phyloP scores from a whole-genome alignment of 2,329 filamentous ascomycete genomes.

The Calonectria hongkongensis region DNA sequence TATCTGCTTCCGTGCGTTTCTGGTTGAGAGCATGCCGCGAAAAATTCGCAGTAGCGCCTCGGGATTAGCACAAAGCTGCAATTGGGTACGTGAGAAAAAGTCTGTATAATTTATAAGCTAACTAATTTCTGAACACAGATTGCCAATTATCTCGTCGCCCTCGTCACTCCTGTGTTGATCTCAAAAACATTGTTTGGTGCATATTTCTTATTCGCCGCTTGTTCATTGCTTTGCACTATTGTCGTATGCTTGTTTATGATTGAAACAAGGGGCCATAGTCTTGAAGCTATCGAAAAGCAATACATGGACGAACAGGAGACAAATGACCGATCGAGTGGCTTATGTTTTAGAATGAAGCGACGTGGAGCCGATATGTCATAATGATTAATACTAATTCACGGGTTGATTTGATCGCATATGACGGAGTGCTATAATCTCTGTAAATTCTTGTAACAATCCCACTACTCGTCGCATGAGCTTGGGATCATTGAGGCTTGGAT shows the following conservation, averaged over 20 bases:
- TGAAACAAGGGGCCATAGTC: conserved; percentile 64
- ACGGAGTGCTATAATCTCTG: no score
- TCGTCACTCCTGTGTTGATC: conserved; percentile 65
- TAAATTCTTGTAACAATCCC: no score
- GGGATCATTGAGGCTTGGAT: no score
- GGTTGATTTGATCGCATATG: no score
- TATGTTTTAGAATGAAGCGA: no score
- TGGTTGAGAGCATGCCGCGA: conserved; percentile 74
- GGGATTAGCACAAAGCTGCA: conserved; percentile 71
- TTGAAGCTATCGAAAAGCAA: conserved; percentile 60
- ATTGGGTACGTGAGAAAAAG: conserved; percentile 63
- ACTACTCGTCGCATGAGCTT: no score
- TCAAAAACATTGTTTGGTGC: conserved; percentile 62
- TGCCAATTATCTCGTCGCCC: conserved; percentile 67
- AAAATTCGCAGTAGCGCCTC: conserved; percentile 72
- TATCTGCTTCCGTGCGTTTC: conserved; percentile 71
- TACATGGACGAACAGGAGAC: no score
- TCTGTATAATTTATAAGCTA: background rate
- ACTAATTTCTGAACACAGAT: conserved; percentile 49
- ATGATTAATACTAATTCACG: no score
- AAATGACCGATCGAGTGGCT: no score
- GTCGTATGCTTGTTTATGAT: conserved; percentile 63
- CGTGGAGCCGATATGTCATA: no score
- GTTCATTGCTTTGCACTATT: conserved; percentile 60
- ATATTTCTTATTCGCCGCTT: conserved; percentile 67